These are phyloP conservation scores for Quercus mongolica DNA, from an alignment of 306 rosid genomes.

Conservation along the genomic window DNA sequence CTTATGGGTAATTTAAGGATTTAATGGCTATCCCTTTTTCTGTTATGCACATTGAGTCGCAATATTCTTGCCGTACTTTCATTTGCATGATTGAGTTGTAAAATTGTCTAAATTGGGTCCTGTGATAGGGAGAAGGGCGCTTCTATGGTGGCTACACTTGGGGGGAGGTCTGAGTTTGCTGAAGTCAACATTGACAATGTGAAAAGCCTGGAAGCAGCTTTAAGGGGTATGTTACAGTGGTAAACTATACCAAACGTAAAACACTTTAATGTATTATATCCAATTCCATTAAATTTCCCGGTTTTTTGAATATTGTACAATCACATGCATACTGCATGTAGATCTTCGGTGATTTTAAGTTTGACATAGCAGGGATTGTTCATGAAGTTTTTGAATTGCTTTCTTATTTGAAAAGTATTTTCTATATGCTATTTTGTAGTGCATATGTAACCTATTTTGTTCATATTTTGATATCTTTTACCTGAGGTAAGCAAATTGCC, in stretches of 20 bases:
- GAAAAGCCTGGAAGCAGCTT: slow-evolving; percentile 54
- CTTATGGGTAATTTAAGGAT: too few relatives aligned
- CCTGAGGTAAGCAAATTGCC: background rate
- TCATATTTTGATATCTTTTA: background rate
- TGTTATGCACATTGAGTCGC: too few relatives aligned
- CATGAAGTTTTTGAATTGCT: background rate
- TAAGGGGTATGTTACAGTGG: slow-evolving; percentile 39
- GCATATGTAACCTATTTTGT: background rate
- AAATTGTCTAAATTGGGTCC: background rate
- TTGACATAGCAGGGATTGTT: background rate
- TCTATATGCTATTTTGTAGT: background rate
- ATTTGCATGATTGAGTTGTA: background rate
- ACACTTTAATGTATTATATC: background rate
- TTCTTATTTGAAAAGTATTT: background rate
- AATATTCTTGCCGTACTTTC: too few relatives aligned
- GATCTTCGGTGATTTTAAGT: background rate
- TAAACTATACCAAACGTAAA: background rate
- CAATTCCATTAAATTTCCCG: background rate
- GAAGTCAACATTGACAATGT: slow-evolving; percentile 54
- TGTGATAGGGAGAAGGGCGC: slow-evolving; percentile 65
- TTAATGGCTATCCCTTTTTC: too few relatives aligned
- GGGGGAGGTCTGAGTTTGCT: slow-evolving; percentile 55
- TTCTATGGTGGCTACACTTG: slow-evolving; percentile 59
- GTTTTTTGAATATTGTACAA: background rate
- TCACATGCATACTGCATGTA: background rate